Evolutionary conservation across 257 asterid species (phyloP).

Genomic region (Solanum boliviense): DNA sequence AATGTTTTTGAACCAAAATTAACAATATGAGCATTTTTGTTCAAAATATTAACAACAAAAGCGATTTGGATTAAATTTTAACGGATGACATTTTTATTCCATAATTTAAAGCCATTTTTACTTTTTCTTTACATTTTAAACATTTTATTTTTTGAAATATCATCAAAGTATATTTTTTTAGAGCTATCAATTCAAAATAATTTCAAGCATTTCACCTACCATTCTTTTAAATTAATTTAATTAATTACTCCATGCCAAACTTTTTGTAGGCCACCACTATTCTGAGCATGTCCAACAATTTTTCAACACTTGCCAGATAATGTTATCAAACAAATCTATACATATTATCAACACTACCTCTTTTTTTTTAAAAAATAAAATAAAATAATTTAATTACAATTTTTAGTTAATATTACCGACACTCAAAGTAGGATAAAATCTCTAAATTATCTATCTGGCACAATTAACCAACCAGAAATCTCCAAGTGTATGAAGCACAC

Average conservation of each 20-base stretch:
- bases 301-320: not conserved
- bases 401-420: not conserved
- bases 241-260: not conserved
- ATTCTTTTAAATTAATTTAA: not conserved
- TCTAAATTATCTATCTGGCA: not conserved
- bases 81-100: no score
- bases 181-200: not conserved
- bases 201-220: not conserved
- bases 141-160: no score
- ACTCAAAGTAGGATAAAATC: not conserved
- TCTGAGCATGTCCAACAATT: not conserved
- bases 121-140: no score
- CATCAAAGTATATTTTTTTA: no score
- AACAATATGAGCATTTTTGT: no score
- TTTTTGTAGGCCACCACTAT: constrained; percentile 2
- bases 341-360: not conserved
- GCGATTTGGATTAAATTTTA: no score
- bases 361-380: not conserved
- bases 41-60: no score
- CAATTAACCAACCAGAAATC: not conserved
- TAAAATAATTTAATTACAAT: no score
- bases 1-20: no score
- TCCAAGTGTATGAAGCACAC: not conserved
- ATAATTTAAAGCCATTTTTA: no score
- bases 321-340: not conserved